Conservation (phyloP, 768 basidiomycete genomes). For the Hemileccinum rubropunctum region DNA sequence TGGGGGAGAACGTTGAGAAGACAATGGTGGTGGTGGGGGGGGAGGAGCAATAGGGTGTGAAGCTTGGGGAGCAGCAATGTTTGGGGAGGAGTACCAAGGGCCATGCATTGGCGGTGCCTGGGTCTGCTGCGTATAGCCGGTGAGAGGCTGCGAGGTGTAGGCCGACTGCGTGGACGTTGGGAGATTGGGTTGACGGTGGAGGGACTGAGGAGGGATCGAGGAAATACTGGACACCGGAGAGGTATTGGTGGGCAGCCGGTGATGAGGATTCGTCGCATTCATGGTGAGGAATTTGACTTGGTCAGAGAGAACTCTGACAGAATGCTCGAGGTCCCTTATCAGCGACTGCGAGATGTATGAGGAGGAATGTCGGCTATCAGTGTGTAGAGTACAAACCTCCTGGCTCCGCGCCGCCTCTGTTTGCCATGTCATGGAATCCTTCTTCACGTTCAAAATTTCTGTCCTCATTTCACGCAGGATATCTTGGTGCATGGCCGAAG, state of each 20-base stretch:
- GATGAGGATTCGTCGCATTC: conserved; percentile 40
- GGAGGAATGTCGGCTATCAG: neutral
- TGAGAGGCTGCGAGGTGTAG: conserved; percentile 33
- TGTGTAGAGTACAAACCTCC: conserved; percentile 52
- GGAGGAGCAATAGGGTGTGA: conserved; percentile 77
- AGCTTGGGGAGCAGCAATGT: conserved; percentile 77
- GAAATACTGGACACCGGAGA: conserved; percentile 32
- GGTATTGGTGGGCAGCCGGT: conserved; percentile 34
- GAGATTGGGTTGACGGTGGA: conserved; percentile 34
- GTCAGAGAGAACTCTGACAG: conserved; percentile 69
- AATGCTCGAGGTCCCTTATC: conserved; percentile 79
- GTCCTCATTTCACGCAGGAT: conserved; percentile 69
- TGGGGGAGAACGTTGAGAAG: conserved; percentile 52
- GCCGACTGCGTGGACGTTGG: conserved; percentile 37
- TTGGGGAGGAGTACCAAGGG: conserved; percentile 56
- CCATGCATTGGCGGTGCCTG: conserved; percentile 31
- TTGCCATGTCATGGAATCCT: conserved; percentile 80
- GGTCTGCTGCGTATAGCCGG: conserved; percentile 30
- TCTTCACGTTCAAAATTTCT: conserved; percentile 75
- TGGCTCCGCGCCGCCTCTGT: conserved; percentile 72
- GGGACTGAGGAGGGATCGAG: conserved; percentile 37
- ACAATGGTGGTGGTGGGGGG: conserved; percentile 38
- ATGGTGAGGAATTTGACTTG: conserved; percentile 78
- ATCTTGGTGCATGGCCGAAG: conserved; percentile 77
- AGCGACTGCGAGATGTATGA: conserved; percentile 45